phyloP scores from a whole-genome alignment of 192 early-diverging fungal species.

The Backusella westeae region DNA sequence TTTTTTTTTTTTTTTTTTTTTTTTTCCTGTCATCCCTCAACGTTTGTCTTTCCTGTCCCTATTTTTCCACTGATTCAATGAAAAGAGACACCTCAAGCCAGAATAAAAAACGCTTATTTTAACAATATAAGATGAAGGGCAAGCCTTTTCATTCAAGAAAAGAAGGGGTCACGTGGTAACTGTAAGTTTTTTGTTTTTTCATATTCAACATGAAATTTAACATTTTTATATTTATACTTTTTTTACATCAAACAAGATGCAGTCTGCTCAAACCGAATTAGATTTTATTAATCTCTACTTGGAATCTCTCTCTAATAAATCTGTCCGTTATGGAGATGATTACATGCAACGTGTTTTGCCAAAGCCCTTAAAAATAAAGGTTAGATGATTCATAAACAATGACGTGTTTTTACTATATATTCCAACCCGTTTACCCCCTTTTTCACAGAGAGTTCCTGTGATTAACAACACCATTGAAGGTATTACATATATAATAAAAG shows the following conservation, averaged over 20 bases:
- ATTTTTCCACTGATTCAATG: too few species aligned
- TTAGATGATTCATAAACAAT: neutral
- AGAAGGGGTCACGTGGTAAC: neutral
- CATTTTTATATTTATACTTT: neutral
- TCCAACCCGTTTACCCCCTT: too few species aligned
- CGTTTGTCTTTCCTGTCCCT: too few species aligned
- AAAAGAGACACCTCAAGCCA: too few species aligned
- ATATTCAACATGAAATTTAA: too few species aligned
- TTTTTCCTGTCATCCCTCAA: too few species aligned
- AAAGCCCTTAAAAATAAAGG: conserved; percentile 3
- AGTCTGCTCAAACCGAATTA: conserved; percentile 14
- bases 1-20: neutral
- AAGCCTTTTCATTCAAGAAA: neutral
- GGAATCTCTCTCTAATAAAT: conserved; percentile 17
- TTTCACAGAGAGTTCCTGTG: neutral
- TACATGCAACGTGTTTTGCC: conserved; percentile 17
- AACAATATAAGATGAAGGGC: too few species aligned
- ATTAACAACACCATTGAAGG: neutral
- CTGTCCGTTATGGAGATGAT: conserved; percentile 33
- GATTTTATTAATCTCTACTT: conserved; percentile 33
- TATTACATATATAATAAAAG: neutral
- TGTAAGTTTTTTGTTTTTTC: neutral
- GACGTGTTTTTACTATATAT: neutral
- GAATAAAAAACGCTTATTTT: too few species aligned
- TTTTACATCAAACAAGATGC: conserved; percentile 1